Evolutionary conservation across 176 grass and related monocot species (phyloP), one percentile per base, ranked within the genome.

Genomic region (Cenchrus americanus): DNA sequence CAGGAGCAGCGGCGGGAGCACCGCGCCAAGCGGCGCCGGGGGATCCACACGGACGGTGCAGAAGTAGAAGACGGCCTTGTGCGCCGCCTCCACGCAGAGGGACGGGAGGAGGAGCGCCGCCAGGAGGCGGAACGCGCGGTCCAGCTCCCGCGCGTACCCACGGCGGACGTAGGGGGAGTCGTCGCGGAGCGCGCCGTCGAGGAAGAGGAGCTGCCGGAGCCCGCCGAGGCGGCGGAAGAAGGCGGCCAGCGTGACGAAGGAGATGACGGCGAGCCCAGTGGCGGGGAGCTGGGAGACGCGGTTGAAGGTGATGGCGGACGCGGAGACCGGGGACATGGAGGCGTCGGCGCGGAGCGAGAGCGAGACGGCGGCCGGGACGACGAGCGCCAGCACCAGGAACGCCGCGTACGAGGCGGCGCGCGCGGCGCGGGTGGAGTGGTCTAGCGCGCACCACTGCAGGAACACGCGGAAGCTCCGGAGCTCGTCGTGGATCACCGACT

Each of bases 21-120:
- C 21, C 18, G 22, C 14, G 7, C 30, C 63, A 1, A 32, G 30
- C 8, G 73, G 18, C 6, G 77, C 6, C 2, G 66, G 58, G 18
- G 88, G 55, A 26, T 78, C 40, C 3, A 95, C 76, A 13, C 81
- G 64, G n/a, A 87, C 88, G 48, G 96, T 77, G 77, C 87, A 83
- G 93, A 92, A 98, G 89, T 95, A 91, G 82, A 98, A 88, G 12
- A 85, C 21, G 62, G 91, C 79, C 87, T 98, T 98, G 78, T 98
- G 93, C 2, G 80, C 85, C 52, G 90, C 44, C 88, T 98, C 96
- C 1, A 90, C 76, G 80, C 68, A 86, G 76, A 98, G 83, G 9
- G 92, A 92, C 4, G 96, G 96, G 44, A 98, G 83, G 37, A 98
- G 93, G 62, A 98, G 92, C 57, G 53, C 79, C 0, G 78, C 80